A percentile compares a stretch with the other conserved stretches of the same genome.
phyloP scores from a whole-genome alignment of 2,329 filamentous ascomycete genomes.

The Zymoseptoria brevis region DNA sequence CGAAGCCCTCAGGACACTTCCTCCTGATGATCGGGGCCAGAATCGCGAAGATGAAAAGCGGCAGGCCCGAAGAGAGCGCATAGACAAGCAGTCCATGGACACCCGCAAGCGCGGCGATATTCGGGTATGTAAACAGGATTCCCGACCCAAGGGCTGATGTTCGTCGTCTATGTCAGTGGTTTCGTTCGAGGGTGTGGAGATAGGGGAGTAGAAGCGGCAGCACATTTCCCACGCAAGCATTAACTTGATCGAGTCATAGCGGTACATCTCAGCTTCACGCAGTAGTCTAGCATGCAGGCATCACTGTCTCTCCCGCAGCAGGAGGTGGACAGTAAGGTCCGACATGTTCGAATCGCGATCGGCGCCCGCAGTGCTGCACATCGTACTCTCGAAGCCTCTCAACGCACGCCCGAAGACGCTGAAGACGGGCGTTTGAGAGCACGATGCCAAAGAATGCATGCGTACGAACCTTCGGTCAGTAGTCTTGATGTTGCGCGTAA shows the following conservation, averaged over 20 bases:
- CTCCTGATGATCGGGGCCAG: constrained; percentile 69
- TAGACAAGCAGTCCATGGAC: constrained; percentile 74
- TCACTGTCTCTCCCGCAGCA: neutral
- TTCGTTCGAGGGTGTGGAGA: constrained; percentile 28
- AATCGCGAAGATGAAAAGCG: constrained; percentile 64
- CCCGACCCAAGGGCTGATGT: constrained; percentile 67
- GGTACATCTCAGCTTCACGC: constrained; percentile 86
- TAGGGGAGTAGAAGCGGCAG: constrained; percentile 63
- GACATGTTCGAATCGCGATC: constrained; percentile 37
- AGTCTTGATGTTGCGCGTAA: neutral
- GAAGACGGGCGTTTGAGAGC: constrained; percentile 9
- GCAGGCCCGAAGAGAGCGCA: constrained; percentile 62
- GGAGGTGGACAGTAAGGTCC: neutral
- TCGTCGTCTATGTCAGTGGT: constrained; percentile 5
- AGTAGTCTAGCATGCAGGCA: constrained; percentile 1
- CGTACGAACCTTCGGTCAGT: constrained; percentile 14
- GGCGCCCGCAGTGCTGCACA: constrained; percentile 73
- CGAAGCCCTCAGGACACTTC: constrained; percentile 76
- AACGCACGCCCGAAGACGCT: constrained; percentile 5
- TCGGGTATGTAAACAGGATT: constrained; percentile 74
- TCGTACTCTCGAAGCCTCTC: constrained; percentile 3
- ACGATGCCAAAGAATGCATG: constrained; percentile 14
- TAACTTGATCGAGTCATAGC: constrained; percentile 97
- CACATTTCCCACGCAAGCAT: constrained; percentile 97
- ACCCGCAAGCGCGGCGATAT: constrained; percentile 70